These are phyloP conservation scores for Zymoseptoria crescenta DNA, from an alignment of 2,329 filamentous ascomycete genomes.

Conservation along the genomic window DNA sequence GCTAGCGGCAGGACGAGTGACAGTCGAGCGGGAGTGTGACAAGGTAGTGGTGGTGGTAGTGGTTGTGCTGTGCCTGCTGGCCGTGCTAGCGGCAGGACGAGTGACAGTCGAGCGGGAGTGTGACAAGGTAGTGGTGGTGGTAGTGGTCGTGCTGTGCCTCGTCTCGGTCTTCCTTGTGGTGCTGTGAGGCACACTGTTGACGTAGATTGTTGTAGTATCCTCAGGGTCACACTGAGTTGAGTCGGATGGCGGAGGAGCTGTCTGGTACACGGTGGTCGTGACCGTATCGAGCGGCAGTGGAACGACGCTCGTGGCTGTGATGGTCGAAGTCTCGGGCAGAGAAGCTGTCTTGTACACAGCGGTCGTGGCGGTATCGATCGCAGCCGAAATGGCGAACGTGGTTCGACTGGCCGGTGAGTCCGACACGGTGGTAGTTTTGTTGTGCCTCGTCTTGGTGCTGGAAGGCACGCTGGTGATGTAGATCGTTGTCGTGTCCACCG, in stretches of 20 bases:
- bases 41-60: no score
- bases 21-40: constrained; percentile 1
- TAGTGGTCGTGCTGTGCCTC: neutral
- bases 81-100: constrained; percentile 5
- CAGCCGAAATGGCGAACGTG: neutral
- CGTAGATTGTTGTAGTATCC: constrained; percentile 3
- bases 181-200: neutral
- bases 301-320: neutral
- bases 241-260: neutral
- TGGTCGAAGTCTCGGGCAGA: neutral
- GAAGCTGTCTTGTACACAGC: neutral
- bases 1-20: constrained; percentile 8
- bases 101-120: constrained; percentile 8
- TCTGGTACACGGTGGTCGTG: neutral
- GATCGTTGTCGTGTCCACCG: neutral
- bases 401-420: neutral
- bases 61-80: constrained; percentile 1
- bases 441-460: neutral
- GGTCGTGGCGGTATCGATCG: neutral
- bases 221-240: neutral
- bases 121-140: neutral
- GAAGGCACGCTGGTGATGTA: neutral
- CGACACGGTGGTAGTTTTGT: no score
- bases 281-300: neutral
- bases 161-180: neutral